phyloP scores from a whole-genome alignment of 179 eudicot species.

The Beta corolliflora region DNA sequence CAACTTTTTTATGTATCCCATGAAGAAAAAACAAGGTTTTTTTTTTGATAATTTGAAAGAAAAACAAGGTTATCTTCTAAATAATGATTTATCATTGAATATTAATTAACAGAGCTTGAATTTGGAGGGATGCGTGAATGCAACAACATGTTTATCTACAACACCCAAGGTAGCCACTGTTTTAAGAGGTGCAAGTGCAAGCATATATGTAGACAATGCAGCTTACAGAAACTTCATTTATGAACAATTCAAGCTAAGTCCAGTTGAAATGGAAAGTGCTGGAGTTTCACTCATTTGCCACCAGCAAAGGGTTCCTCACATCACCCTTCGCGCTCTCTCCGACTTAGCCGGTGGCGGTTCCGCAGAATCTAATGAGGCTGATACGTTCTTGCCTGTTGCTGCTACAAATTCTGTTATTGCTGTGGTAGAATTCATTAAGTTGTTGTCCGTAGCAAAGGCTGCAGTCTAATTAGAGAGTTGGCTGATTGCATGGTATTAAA shows the following conservation, averaged over 20 bases:
- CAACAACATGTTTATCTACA: slow-evolving; percentile 43
- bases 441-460: not conserved
- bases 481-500: too few relatives aligned
- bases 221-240: slow-evolving; percentile 52
- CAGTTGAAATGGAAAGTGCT: slow-evolving; percentile 71
- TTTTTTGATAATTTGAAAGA: too few relatives aligned
- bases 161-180: slow-evolving; percentile 48
- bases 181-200: slow-evolving; percentile 52
- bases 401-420: slow-evolving; percentile 48
- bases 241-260: slow-evolving; percentile 36
- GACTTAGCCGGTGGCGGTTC: slow-evolving; percentile 63
- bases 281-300: slow-evolving; percentile 54
- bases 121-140: slow-evolving; percentile 45
- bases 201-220: slow-evolving; percentile 50
- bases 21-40: too few relatives aligned
- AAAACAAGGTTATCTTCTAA: too few relatives aligned
- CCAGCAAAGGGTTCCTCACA: slow-evolving; percentile 52
- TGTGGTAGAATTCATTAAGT: slow-evolving; percentile 41
- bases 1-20: too few relatives aligned
- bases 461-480: too few relatives aligned
- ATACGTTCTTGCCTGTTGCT: slow-evolving; percentile 49
- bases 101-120: slow-evolving; percentile 29
- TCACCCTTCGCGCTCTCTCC: slow-evolving; percentile 53
- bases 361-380: slow-evolving; percentile 51
- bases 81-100: too few relatives aligned